Evolutionary conservation across 305 asterid species (phyloP).

Genomic region (Fraxinus platypoda): DNA sequence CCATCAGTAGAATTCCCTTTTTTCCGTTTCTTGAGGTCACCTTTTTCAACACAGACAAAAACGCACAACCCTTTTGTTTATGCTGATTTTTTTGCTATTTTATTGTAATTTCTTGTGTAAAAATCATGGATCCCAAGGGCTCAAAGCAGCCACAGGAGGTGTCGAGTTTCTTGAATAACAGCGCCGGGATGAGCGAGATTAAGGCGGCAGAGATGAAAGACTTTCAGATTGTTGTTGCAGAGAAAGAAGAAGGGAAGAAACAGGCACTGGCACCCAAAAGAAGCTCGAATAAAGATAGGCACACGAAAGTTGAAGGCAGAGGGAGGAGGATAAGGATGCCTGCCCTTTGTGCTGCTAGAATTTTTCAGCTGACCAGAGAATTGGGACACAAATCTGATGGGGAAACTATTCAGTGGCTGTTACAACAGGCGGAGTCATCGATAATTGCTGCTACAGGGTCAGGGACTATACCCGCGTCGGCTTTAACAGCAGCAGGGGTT

Average conservation of each 20-base stretch:
- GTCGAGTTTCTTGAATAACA: conserved; percentile 26
- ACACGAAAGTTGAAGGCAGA: conserved; percentile 69
- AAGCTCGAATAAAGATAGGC: conserved; percentile 67
- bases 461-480: conserved; percentile 71
- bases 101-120: background rate
- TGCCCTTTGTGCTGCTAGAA: conserved; percentile 68
- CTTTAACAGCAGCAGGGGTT: conserved; percentile 47
- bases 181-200: conserved; percentile 29
- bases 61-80: background rate
- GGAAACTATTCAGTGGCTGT: conserved; percentile 74
- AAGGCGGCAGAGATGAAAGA: conserved; percentile 38
- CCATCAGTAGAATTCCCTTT: conserved; percentile 2
- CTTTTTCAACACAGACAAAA: conserved; percentile 31
- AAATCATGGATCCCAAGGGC: conserved; percentile 62
- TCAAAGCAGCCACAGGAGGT: conserved; percentile 43
- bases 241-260: conserved; percentile 47
- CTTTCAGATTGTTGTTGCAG: conserved; percentile 40
- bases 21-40: conserved; percentile 17
- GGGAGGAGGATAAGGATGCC: conserved; percentile 79
- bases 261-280: conserved; percentile 57
- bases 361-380: conserved; percentile 65
- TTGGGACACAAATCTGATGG: conserved; percentile 78
- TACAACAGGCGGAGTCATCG: conserved; percentile 68
- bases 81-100: background rate
- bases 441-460: conserved; percentile 68